Conservation (phyloP, 116 monocot genomes). For the Zostera marina region DNA sequence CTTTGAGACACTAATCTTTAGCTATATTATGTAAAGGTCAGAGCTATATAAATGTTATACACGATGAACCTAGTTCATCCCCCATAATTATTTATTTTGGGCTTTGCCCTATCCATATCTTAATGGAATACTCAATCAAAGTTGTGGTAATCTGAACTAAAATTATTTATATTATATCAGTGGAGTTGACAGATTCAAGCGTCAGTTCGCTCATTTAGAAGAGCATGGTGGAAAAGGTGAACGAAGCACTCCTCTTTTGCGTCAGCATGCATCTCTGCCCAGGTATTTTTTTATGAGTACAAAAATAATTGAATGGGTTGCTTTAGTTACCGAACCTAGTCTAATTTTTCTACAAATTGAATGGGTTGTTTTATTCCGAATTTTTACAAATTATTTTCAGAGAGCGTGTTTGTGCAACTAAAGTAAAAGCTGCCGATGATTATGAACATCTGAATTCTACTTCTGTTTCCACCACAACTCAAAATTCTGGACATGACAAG, state of each 20-base stretch:
- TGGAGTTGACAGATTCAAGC: slow-evolving; percentile 41
- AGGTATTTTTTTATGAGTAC: slow-evolving; percentile 12
- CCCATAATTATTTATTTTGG: too few species aligned
- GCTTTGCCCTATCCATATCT: too few species aligned
- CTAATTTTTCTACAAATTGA: background rate
- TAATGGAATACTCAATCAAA: too few species aligned
- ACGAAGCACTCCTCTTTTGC: slow-evolving; percentile 28
- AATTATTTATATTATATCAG: slow-evolving; percentile 13
- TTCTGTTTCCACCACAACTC: slow-evolving; percentile 31
- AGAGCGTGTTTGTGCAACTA: slow-evolving; percentile 54
- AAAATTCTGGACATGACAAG: slow-evolving; percentile 25
- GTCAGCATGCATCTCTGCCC: slow-evolving; percentile 43
- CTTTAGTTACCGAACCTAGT: background rate
- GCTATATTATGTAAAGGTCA: too few species aligned
- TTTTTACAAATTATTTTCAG: slow-evolving; percentile 13
- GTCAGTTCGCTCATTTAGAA: slow-evolving; percentile 40
- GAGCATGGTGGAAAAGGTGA: slow-evolving; percentile 36
- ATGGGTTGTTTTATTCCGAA: background rate
- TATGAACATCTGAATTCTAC: slow-evolving; percentile 29
- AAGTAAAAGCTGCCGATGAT: slow-evolving; percentile 31
- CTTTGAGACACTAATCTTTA: too few species aligned
- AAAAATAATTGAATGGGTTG: background rate
- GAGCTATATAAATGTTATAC: too few species aligned
- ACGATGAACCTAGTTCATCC: too few species aligned
- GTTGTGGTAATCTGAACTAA: background rate